A percentile compares a stretch with the other conserved stretches of the same genome.
Conservation (phyloP, 202 grass and related monocot species). For the Panicum virgatum region DNA sequence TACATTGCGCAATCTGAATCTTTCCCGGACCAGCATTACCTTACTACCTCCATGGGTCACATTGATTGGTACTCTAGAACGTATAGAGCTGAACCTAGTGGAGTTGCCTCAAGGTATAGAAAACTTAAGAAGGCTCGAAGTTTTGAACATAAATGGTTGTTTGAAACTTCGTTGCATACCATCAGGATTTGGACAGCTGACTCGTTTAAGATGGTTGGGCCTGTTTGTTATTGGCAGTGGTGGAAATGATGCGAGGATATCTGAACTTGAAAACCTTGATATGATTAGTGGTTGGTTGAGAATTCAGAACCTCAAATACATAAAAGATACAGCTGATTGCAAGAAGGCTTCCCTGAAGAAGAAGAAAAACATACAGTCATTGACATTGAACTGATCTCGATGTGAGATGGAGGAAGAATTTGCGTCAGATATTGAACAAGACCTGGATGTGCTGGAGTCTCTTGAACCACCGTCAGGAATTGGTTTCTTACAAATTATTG, state of each 20-base stretch:
- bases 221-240: neutral
- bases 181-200: neutral
- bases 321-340: neutral
- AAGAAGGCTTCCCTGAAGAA: conserved; percentile 4
- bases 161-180: neutral
- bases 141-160: neutral
- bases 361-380: neutral
- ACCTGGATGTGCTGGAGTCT: neutral
- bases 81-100: neutral
- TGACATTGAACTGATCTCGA: neutral
- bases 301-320: neutral
- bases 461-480: neutral
- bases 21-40: neutral
- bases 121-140: neutral
- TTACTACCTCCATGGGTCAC: neutral
- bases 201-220: neutral
- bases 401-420: neutral
- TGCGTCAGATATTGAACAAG: too few species aligned
- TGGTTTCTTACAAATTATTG: neutral
- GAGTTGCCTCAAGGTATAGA: conserved; percentile 19
- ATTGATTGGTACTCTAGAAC: neutral
- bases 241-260: neutral
- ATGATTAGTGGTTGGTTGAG: neutral
- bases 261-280: neutral
- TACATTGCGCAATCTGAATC: neutral